phyloP scores from a whole-genome alignment of 1,284 basidiomycete species.

The Agroathelia rolfsii region DNA sequence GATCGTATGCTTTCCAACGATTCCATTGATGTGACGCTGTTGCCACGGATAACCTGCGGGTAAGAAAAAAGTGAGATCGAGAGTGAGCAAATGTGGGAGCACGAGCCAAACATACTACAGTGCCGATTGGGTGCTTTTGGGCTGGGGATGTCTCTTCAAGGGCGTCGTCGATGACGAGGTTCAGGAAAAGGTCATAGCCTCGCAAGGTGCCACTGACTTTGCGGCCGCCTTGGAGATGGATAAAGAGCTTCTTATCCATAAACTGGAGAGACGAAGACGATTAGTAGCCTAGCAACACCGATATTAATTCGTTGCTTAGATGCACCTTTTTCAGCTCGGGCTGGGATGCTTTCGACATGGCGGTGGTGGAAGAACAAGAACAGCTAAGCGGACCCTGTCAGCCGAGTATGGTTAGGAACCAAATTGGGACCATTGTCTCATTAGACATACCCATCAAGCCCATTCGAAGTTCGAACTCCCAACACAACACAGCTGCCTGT shows the following conservation, averaged over 20 bases:
- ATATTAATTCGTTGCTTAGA: slow-evolving; percentile 5
- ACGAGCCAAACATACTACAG: slow-evolving; percentile 56
- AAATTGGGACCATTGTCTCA: slow-evolving; percentile 6
- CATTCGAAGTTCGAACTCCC: no score
- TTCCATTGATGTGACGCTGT: slow-evolving; percentile 90
- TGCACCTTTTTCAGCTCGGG: slow-evolving; percentile 88
- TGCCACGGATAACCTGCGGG: slow-evolving; percentile 82
- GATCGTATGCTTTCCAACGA: slow-evolving; percentile 61
- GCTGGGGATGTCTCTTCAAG: slow-evolving; percentile 84
- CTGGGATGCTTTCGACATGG: slow-evolving; percentile 86
- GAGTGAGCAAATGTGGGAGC: not conserved
- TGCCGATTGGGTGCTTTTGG: slow-evolving; percentile 86
- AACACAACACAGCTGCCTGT: no score
- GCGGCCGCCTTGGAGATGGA: slow-evolving; percentile 93
- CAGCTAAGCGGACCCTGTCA: no score
- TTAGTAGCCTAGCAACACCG: slow-evolving; percentile 7
- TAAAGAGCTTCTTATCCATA: slow-evolving; percentile 96
- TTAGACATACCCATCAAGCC: no score
- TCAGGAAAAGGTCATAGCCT: slow-evolving; percentile 98
- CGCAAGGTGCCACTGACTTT: slow-evolving; percentile 93
- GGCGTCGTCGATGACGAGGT: slow-evolving; percentile 94
- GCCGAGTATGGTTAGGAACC: no score
- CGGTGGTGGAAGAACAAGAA: slow-evolving; percentile 12
- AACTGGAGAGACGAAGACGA: slow-evolving; percentile 56
- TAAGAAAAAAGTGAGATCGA: slow-evolving; percentile 10